Base-by-base conservation (phyloP, 2,329 filamentous ascomycete species). In the Tolypocladium inflatum region DNA sequence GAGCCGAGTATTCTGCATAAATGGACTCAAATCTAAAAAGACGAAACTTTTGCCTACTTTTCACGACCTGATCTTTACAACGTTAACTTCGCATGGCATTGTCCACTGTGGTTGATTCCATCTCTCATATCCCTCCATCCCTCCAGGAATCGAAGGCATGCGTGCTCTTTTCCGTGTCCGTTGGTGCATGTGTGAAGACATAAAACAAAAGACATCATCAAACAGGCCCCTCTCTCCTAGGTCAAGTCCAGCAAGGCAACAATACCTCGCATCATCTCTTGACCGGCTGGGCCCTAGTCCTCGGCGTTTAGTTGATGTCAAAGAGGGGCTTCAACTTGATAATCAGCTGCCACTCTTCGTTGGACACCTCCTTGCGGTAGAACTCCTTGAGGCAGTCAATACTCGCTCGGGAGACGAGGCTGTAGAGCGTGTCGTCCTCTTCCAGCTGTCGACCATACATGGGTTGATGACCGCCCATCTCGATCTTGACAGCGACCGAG, bases 361-460 rank as follows among this genome's bases (percentile, higher is more conserved):
- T 93, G 54, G 82, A 83, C 48, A 97, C 90, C 60, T 97, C 92
- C 59, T 85, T 78, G 58, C 92, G 82, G 78, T 97, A 99, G 73
- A 91, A 97, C 70, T 97, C 90, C 82, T 99, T 99, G 63, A 99
- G 83, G 10, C 87, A 91, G 75, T 99, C 90, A 73, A 99, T 99
- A 68, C 89, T 94, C 65, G 85, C 81, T 65, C 94, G 84, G 50
- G 89, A 94, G 67, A 99, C 91, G 60, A 89, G 80, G 63, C 88
- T 93, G 82, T 97, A 97, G 17, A 99, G 80, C 1, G 77, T 81
- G 72, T 99, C 94, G 63, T 85, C 84, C 73, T 99, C 93, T 74
- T 99, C 94, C 55, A 99, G 83, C 63, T 99, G 94, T 61, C 94
- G 89, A 59, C 94, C 94, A 71, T 99, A 99, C 59, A 88, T 84